phyloP scores from a whole-genome alignment of 2,329 filamentous ascomycete species.

The Colletotrichum gloeosporioides region DNA sequence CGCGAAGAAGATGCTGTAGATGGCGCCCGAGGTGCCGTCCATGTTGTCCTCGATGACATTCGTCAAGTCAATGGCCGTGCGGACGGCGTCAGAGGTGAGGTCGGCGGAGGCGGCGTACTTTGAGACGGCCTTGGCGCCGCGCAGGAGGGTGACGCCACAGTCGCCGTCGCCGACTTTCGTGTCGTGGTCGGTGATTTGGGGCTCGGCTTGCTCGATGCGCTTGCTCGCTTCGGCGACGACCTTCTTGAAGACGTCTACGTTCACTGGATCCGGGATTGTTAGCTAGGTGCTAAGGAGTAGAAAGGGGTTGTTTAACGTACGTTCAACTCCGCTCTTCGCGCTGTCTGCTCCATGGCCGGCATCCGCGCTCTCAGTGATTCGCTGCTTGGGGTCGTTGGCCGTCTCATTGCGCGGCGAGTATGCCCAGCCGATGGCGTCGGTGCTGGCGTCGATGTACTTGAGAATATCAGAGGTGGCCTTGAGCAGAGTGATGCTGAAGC shows the following conservation, averaged over 20 bases:
- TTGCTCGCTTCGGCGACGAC: background rate
- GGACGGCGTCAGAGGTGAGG: slow-evolving; percentile 38
- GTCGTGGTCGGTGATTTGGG: slow-evolving; percentile 33
- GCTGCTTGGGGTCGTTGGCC: slow-evolving; percentile 53
- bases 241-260: background rate
- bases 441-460: slow-evolving; percentile 70
- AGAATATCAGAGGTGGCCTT: slow-evolving; percentile 70
- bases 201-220: slow-evolving; percentile 44
- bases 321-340: slow-evolving; percentile 23
- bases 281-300: accelerated
- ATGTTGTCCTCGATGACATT: slow-evolving; percentile 69
- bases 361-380: slow-evolving; percentile 65
- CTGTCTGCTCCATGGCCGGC: slow-evolving; percentile 53
- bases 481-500: slow-evolving; percentile 73
- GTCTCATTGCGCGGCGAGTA: background rate
- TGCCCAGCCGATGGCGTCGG: slow-evolving; percentile 71
- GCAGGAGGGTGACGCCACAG: slow-evolving; percentile 41
- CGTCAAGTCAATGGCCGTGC: slow-evolving; percentile 25
- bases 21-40: slow-evolving; percentile 78
- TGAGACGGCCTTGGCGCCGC: slow-evolving; percentile 61
- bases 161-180: slow-evolving; percentile 39
- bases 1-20: slow-evolving; percentile 79
- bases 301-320: slow-evolving; percentile 19
- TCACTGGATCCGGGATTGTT: background rate
- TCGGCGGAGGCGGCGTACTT: slow-evolving; percentile 62